Base-by-base conservation (phyloP, 1,139 yeast genomes). In the Casaregolazyma lundiana region DNA sequence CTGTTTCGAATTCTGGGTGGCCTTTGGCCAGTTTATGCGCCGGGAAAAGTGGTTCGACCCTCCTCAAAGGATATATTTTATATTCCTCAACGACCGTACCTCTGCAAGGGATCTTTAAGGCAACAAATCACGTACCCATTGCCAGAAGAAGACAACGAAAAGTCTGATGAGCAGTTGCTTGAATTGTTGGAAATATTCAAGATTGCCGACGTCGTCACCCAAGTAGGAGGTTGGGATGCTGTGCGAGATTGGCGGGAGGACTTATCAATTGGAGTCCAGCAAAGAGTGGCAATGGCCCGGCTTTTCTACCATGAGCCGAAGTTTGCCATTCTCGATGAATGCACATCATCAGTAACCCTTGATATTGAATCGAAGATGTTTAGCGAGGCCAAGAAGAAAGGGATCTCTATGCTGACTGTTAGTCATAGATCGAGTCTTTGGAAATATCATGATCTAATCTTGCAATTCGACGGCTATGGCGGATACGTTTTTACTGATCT, bases 261-360 rank as follows among this genome's bases (percentile, higher is more conserved):
- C 56, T 72, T 90, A 53, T 84, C 95, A 1, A 81, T 84, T 54
- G 97, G 97, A 35, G 95, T 92, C 18, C 97, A 90, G 65, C 97
- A 90, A 64, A 73, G 96, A 58, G 75, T 90, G 57, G 97, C 97
- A 13, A 84, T 90, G 88, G 96, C 95, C 2, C 76, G 97, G 58
- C 72, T 90, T 64, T 90, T 85, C 62, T 90, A 89, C 62, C 97
- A 90, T 64, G 77, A 76, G 59, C 97, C 97, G 2, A 84, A 81
- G 66, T 90, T 88, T 71, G 97, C 97, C 0, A 96, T 90, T 22
- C 72, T 90, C 54, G 97, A 90, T 67, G 97, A 90, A 68, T 90
- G 97, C 66, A 90, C 97, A 0, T 87, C 96, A 5, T 92, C 96
- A 1, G 95, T 89, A 1, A 82, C 96, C 0, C 86, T 95, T 17